These are phyloP conservation scores for Trifolium repens DNA, from an alignment of 306 rosid species.

Conservation along the genomic window DNA sequence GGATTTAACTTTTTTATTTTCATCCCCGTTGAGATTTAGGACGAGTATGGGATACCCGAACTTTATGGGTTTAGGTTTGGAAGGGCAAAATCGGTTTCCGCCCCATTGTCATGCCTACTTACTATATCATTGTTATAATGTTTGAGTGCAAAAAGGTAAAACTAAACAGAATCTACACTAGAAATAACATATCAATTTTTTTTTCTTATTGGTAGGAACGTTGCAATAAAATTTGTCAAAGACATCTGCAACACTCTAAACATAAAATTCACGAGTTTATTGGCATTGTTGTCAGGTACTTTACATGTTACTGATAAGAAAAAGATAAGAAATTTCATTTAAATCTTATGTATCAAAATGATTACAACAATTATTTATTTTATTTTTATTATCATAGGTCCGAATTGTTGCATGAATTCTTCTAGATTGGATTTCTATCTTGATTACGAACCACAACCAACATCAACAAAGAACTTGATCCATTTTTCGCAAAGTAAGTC, in stretches of 20 bases:
- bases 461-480: constrained; percentile 80
- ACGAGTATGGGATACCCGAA: no score
- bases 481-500: constrained; percentile 79
- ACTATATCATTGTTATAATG: not conserved
- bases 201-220: constrained; percentile 44
- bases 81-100: no score
- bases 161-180: not conserved
- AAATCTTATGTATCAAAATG: not conserved
- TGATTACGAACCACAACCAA: constrained; percentile 47
- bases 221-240: constrained; percentile 40
- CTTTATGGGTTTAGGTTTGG: no score
- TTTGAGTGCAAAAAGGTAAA: not conserved
- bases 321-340: not conserved
- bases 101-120: no score
- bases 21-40: no score
- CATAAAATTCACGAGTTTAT: constrained; percentile 51
- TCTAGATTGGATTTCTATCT: constrained; percentile 53
- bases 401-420: constrained; percentile 70
- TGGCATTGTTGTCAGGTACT: constrained; percentile 63
- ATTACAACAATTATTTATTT: not conserved
- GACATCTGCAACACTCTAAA: constrained; percentile 50
- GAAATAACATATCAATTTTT: not conserved
- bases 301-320: not conserved
- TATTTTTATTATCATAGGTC: constrained; percentile 48
- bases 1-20: no score